These are phyloP conservation scores for Antitrichia curtipendula DNA, from an alignment of 225 moss, liverwort and hornwort genomes.

Conservation along the genomic window DNA sequence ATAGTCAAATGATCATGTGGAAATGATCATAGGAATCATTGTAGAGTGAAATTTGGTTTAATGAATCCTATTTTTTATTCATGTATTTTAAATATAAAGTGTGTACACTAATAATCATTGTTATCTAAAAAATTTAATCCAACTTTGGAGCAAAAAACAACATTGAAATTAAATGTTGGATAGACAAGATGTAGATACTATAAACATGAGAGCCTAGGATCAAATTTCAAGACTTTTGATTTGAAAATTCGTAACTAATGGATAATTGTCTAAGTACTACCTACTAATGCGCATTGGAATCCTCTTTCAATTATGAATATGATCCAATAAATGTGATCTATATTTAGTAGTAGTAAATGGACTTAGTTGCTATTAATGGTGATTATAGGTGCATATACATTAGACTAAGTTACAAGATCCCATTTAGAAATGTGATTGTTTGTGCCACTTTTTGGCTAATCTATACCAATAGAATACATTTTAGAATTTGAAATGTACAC, in stretches of 20 bases:
- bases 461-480: background rate
- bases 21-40: background rate
- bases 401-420: background rate
- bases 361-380: background rate
- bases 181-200: no score
- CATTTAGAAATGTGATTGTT: background rate
- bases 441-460: background rate
- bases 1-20: background rate
- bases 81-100: background rate
- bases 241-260: background rate
- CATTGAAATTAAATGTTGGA: background rate
- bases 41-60: background rate
- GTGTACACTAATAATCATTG: no score
- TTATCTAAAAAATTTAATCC: background rate
- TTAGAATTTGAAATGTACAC: background rate
- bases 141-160: background rate
- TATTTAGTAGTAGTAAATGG: background rate
- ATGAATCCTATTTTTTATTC: background rate
- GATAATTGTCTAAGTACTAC: background rate
- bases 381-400: background rate
- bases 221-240: background rate
- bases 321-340: background rate
- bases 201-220: rapidly evolving
- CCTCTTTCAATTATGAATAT: rapidly evolving
- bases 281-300: background rate